phyloP scores from a whole-genome alignment of 345 rosid species.

The Limnanthes douglasii region DNA sequence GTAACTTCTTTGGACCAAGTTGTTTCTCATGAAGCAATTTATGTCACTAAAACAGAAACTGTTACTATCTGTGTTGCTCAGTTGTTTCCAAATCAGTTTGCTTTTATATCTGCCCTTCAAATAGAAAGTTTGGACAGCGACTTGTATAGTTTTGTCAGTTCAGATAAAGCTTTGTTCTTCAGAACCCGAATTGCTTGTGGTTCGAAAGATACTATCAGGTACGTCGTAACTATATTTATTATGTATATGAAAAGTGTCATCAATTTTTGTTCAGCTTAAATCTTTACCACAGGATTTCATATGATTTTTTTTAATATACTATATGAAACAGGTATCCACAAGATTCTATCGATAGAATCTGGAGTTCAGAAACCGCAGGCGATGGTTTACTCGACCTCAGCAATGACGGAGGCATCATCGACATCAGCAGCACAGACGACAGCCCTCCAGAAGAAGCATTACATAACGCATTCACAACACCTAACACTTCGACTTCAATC shows the following conservation, averaged over 20 bases:
- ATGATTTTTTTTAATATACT: too few relatives aligned
- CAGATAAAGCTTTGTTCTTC: conserved; percentile 9
- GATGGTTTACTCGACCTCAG: conserved; percentile 8
- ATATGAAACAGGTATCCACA: conserved; percentile 7
- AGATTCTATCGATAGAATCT: conserved; percentile 24
- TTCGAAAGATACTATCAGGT: conserved; percentile 8
- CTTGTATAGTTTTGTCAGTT: conserved; percentile 12
- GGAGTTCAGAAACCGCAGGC: conserved; percentile 14
- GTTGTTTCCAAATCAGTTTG: conserved; percentile 7
- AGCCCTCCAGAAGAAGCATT: conserved; percentile 18
- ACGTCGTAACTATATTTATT: too few relatives aligned
- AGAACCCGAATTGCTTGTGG: conserved; percentile 6
- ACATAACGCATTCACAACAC: conserved; percentile 17
- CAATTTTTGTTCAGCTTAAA: too few relatives aligned
- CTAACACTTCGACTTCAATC: conserved; percentile 8
- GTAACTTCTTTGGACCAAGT: conserved; percentile 4
- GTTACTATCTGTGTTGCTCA: conserved; percentile 9
- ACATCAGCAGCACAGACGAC: conserved; percentile 9
- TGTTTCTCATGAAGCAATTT: conserved; percentile 9
- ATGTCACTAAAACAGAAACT: conserved; percentile 7
- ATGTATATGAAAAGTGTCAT: too few relatives aligned
- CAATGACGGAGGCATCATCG: conserved; percentile 4
- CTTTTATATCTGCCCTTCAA: conserved; percentile 13
- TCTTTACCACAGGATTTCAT: too few relatives aligned
- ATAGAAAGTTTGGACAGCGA: conserved; percentile 5